phyloP scores from a whole-genome alignment of 2,329 filamentous ascomycete species.

The Ophiostoma perfectum region DNA sequence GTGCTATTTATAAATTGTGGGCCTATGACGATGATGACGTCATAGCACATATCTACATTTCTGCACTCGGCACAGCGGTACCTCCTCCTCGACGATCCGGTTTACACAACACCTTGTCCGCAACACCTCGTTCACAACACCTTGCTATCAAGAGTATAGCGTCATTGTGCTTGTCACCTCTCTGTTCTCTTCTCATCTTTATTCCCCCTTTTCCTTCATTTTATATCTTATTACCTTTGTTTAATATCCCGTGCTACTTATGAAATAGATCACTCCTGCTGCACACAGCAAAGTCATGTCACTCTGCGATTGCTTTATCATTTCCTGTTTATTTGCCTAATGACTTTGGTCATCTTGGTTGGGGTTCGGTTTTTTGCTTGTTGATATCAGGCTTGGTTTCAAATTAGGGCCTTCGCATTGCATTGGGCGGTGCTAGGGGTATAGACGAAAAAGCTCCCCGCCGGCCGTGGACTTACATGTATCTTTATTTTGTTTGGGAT shows the following conservation, averaged over 20 bases:
- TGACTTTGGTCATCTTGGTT: background rate
- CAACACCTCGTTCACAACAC: no score
- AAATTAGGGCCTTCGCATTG: background rate
- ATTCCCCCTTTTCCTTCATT: no score
- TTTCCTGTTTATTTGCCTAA: background rate
- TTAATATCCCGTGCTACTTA: background rate
- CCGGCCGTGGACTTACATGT: background rate
- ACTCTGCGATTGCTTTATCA: background rate
- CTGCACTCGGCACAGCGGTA: background rate
- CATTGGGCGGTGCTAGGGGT: background rate
- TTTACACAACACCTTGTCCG: no score
- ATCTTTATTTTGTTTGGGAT: background rate
- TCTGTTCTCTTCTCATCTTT: no score
- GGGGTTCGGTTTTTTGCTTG: background rate
- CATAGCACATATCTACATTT: background rate
- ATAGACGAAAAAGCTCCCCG: background rate
- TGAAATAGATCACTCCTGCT: no score
- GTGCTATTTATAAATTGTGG: background rate
- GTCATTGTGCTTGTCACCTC: no score
- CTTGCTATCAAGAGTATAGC: no score
- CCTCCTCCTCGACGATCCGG: no score
- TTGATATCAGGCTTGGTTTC: background rate
- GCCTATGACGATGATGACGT: background rate
- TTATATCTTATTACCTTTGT: background rate
- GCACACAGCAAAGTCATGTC: background rate